phyloP scores from a whole-genome alignment of 345 rosid species.

The Lagerstroemia speciosa region DNA sequence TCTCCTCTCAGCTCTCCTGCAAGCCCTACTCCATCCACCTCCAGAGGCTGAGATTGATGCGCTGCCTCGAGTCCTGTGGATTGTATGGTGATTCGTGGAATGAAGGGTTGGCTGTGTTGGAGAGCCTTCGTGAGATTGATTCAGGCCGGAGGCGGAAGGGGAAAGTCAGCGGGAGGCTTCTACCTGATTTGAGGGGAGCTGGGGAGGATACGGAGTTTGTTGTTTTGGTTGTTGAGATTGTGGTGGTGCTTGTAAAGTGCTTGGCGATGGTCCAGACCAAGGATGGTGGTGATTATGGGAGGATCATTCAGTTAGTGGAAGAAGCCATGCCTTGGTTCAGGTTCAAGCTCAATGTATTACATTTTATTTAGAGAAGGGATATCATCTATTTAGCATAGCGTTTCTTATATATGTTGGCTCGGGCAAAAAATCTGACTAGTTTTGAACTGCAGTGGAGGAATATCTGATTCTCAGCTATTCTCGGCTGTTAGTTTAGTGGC shows the following conservation, averaged over 20 bases:
- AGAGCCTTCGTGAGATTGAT: constrained; percentile 30
- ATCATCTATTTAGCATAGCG: not conserved
- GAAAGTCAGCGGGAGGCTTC: constrained; percentile 10
- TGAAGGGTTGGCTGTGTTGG: constrained; percentile 47
- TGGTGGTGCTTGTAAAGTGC: constrained; percentile 36
- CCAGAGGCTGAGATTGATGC: constrained; percentile 45
- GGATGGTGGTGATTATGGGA: constrained; percentile 30
- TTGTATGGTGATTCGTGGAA: constrained; percentile 27
- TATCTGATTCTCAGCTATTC: not conserved
- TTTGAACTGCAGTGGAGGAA: too few relatives aligned
- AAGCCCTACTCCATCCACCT: constrained; percentile 43
- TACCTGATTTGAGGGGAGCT: constrained; percentile 25
- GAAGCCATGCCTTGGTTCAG: constrained; percentile 67
- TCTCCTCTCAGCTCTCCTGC: constrained; percentile 62
- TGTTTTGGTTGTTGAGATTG: constrained; percentile 46
- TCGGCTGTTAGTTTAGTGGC: not conserved
- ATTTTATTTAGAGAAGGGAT: not conserved
- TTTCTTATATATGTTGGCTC: too few relatives aligned
- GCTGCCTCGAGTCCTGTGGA: constrained; percentile 49
- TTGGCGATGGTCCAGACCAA: constrained; percentile 34
- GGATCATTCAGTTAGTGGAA: constrained; percentile 34
- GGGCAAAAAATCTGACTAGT: too few relatives aligned
- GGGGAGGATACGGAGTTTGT: constrained; percentile 46
- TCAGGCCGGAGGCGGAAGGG: constrained; percentile 8
- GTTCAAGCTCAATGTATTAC: constrained; percentile 23